These are phyloP conservation scores for Chloris gayana DNA, from an alignment of 176 grass and related monocot species.

Conservation along the genomic window DNA sequence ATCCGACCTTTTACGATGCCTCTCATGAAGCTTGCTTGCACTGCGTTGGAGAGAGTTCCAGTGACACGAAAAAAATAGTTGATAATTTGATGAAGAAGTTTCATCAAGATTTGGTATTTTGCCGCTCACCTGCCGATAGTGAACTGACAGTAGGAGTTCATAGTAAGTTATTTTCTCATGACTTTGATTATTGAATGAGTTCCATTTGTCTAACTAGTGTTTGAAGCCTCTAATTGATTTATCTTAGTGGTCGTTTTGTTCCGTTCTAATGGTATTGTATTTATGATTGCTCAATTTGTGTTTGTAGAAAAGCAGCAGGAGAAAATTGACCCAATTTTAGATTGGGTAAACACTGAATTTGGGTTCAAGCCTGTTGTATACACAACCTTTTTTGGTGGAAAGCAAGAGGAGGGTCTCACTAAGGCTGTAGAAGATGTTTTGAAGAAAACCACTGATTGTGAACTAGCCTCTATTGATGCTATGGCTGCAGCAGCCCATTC, in stretches of 20 bases:
- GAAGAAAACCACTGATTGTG: constrained; percentile 64
- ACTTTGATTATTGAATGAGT: not conserved
- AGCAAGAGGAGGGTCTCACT: constrained; percentile 71
- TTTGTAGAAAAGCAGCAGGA: constrained; percentile 80
- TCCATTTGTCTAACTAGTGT: not conserved
- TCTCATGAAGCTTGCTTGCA: constrained; percentile 97
- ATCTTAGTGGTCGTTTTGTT: not conserved
- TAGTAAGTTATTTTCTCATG: constrained; percentile 50
- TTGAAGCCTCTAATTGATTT: not conserved
- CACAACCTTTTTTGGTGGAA: constrained; percentile 81
- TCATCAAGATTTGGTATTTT: constrained; percentile 96
- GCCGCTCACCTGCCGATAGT: constrained; percentile 66
- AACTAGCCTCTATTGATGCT: constrained; percentile 92
- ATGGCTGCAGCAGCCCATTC: constrained; percentile 91
- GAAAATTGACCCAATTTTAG: constrained; percentile 85
- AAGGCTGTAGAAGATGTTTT: constrained; percentile 64
- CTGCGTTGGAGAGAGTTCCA: constrained; percentile 92
- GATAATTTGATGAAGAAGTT: constrained; percentile 84
- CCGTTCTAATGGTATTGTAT: not conserved
- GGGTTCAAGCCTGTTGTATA: constrained; percentile 69
- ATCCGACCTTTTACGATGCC: constrained; percentile 98
- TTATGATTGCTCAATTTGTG: constrained; percentile 14
- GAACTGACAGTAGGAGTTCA: constrained; percentile 79
- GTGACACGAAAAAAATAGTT: constrained; percentile 79
- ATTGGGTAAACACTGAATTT: constrained; percentile 85